Base-by-base conservation (phyloP, 1,139 yeast species). In the Lodderomyces pseudojiufengensis region DNA sequence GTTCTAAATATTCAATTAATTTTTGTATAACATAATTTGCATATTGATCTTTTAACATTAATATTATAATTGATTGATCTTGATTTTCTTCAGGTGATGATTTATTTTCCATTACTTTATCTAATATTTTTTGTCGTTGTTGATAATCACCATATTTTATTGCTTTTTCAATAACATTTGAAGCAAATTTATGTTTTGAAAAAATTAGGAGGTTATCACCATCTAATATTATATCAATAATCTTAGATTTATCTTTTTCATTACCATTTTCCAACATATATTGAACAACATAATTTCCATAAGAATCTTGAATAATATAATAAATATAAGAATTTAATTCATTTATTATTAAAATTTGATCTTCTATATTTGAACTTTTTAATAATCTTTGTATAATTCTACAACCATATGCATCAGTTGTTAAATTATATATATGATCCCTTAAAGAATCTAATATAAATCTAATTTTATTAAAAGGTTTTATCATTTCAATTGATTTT, bases 21-120 rank as follows among this genome's bases (percentile, higher is more conserved):
- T 92, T 92, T 61, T 92, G 98, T 39, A 92, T 87, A 31, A 92
- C 99, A 56, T 92, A 92, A 59, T 92, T 92, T 14, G 97, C 98
- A 63, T 84, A 94, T 57, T 92, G 98, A 59, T 92, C 98, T 57
- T 87, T 86, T 88, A 94, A 90, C 97, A 92, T 88, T 40, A 81
- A 61, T 11, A 85, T 18, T 5, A 18, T 18, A 18, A 18, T 18
- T 5, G 20, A 5, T 18, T 18, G 20, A 5, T 18, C 20, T 18
- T 18, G 6, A 5, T 5, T 5, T 5, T 18, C 7, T 18, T 18
- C 20, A 18, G 20, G 5, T 5, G 20, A 7, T 5, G 20, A 18
- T 18, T n/a, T n/a, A n/a, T n/a, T n/a, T n/a, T 18, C 20, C 63
- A 84, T 64, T 23, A 84, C 82, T 47, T 74, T 82, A 43, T 72